Conservation (phyloP, 176 grass and related monocot genomes). For the Elaeis guineensis region DNA sequence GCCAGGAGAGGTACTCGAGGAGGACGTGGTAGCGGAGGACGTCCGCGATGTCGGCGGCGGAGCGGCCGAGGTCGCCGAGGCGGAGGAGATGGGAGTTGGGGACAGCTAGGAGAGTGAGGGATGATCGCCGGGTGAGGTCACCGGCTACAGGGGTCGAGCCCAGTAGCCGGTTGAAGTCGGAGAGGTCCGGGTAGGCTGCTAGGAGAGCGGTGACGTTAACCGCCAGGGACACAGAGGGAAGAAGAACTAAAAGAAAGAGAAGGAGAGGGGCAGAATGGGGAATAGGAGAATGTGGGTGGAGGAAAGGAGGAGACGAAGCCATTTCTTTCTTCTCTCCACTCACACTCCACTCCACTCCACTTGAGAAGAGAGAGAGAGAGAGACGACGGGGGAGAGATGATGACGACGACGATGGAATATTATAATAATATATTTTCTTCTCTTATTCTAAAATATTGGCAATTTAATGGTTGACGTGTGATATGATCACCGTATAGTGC, state of each 20-base stretch:
- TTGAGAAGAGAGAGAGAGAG: constrained; percentile 5
- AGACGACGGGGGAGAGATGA: neutral
- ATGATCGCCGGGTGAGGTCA: constrained; percentile 59
- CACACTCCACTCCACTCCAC: neutral
- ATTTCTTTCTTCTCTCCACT: constrained; percentile 12
- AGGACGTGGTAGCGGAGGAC: constrained; percentile 90
- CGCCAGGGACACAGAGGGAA: constrained; percentile 24
- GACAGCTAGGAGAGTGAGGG: constrained; percentile 75
- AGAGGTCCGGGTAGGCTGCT: constrained; percentile 43
- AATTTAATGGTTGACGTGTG: neutral
- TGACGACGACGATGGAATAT: constrained; percentile 8
- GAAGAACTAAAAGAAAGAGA: constrained; percentile 9
- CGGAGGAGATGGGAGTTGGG: constrained; percentile 57
- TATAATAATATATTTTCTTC: neutral
- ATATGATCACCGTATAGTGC: neutral
- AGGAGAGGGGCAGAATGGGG: constrained; percentile 10
- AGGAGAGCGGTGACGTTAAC: constrained; percentile 75
- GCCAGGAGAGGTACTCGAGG: constrained; percentile 81
- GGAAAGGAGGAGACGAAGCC: neutral
- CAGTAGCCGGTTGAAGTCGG: constrained; percentile 61
- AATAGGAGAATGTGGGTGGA: constrained; percentile 4
- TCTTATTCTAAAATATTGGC: no score
- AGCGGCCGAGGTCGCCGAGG: constrained; percentile 42
- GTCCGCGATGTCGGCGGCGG: constrained; percentile 80
- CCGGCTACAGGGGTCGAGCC: constrained; percentile 40